Evolutionary conservation across 73 alveolate species (phyloP).

Genomic region (Durusdinium trenchii): DNA sequence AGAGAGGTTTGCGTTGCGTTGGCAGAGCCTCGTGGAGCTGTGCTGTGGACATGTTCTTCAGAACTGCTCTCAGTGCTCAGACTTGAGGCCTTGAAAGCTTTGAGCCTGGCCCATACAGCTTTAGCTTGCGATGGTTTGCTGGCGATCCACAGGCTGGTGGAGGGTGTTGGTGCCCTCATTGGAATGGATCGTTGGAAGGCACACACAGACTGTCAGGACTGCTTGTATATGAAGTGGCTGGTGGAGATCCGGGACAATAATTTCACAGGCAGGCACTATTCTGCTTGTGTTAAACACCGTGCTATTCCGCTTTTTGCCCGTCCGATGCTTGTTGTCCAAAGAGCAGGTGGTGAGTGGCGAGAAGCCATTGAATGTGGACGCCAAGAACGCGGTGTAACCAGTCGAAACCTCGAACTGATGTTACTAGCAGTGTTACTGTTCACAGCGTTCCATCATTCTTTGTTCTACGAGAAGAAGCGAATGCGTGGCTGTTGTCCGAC

Average conservation of each 20-base stretch:
- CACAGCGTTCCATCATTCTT: no score
- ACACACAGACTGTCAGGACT: slow-evolving; percentile 88
- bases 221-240: slow-evolving; percentile 82
- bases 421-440: no score
- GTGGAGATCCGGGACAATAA: slow-evolving; percentile 86
- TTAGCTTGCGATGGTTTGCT: slow-evolving; percentile 71
- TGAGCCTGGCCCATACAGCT: slow-evolving; percentile 83
- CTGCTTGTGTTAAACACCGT: no score
- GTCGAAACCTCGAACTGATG: no score
- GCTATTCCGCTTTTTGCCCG: neutral
- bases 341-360: slow-evolving; percentile 78
- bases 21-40: no score
- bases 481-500: no score
- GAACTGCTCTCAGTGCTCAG: no score
- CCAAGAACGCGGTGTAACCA: slow-evolving; percentile 26
- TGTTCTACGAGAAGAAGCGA: no score
- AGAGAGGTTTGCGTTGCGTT: neutral
- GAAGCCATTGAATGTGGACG: slow-evolving; percentile 92
- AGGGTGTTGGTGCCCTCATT: neutral
- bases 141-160: slow-evolving; percentile 74
- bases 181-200: neutral
- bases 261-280: slow-evolving; percentile 41
- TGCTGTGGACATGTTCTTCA: no score
- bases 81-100: slow-evolving; percentile 21
- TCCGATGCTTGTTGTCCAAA: neutral